These are phyloP conservation scores for Tritrichomonas foetus DNA, from an alignment of 208 protist species.

Conservation along the genomic window DNA sequence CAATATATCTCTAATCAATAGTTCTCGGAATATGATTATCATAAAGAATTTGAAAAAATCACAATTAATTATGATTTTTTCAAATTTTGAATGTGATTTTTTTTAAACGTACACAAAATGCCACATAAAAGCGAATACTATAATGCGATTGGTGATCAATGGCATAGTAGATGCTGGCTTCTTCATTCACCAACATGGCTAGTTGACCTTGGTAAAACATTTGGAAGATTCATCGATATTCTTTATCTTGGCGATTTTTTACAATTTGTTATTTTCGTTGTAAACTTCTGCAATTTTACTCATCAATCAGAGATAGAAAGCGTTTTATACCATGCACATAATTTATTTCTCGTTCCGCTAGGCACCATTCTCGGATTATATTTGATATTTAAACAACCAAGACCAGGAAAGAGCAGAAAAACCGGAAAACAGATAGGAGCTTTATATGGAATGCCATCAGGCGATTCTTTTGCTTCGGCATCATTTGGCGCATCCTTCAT, in stretches of 20 bases:
- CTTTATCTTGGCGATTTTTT: not conserved
- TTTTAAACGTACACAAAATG: too few relatives aligned
- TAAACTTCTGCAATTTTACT: constrained; percentile 7
- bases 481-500: not conserved
- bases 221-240: not conserved
- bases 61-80: too few relatives aligned
- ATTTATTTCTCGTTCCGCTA: not conserved
- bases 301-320: not conserved
- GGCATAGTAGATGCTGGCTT: not conserved
- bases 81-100: too few relatives aligned
- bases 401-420: not conserved
- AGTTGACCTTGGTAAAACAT: not conserved
- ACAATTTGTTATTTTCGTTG: not conserved
- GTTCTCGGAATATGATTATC: too few relatives aligned
- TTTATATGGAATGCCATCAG: constrained; percentile 22
- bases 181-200: not conserved
- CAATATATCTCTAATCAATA: too few relatives aligned
- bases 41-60: too few relatives aligned
- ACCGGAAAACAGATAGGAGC: not conserved
- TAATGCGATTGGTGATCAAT: not conserved
- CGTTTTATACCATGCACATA: not conserved
- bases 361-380: not conserved
- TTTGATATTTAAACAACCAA: not conserved
- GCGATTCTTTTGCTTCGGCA: not conserved
- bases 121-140: not conserved